Evolutionary conservation across 2,329 filamentous ascomycete species (phyloP).

Genomic region (Thielaviopsis ethacetica): DNA sequence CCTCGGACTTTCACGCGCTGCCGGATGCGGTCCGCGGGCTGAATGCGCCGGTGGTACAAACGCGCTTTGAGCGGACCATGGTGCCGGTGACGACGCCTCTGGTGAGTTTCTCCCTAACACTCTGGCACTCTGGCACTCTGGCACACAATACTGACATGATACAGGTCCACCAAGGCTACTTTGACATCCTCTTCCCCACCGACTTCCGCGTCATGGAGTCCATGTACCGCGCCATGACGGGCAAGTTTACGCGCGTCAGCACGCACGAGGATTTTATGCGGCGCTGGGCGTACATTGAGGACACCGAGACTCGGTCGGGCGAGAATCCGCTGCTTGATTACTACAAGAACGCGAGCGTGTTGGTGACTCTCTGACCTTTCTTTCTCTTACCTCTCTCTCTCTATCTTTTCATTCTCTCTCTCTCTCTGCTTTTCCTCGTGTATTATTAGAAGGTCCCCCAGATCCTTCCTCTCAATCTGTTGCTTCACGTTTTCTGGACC

Average conservation of each 20-base stretch:
- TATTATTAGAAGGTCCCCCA: not conserved
- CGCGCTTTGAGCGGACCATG: slow-evolving; percentile 69
- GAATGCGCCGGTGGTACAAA: slow-evolving; percentile 93
- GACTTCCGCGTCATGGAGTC: slow-evolving; percentile 84
- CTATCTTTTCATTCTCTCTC: slow-evolving; percentile 13
- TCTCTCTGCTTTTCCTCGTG: not conserved
- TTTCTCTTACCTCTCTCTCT: not conserved
- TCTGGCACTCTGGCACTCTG: too few species aligned
- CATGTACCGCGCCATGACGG: slow-evolving; percentile 83
- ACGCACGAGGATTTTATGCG: slow-evolving; percentile 83
- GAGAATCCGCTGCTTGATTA: slow-evolving; percentile 86
- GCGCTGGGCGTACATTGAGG: slow-evolving; percentile 77
- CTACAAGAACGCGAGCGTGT: slow-evolving; percentile 89
- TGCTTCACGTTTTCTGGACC: not conserved
- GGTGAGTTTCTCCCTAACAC: slow-evolving; percentile 42
- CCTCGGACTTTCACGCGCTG: slow-evolving; percentile 78
- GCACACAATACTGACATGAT: not conserved
- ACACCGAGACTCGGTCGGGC: slow-evolving; percentile 74
- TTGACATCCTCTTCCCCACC: slow-evolving; percentile 96
- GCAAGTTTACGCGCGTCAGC: slow-evolving; percentile 71
- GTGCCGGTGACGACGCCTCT: slow-evolving; percentile 82
- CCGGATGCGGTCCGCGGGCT: slow-evolving; percentile 70
- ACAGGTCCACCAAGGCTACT: slow-evolving; percentile 93
- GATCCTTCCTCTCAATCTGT: not conserved
- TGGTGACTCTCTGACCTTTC: slow-evolving; percentile 58